A percentile compares a stretch with the other conserved stretches of the same genome.
These are phyloP conservation scores for Blastocystis sp. DNA, from an alignment of 352 stramenopile genomes.

Conservation along the genomic window DNA sequence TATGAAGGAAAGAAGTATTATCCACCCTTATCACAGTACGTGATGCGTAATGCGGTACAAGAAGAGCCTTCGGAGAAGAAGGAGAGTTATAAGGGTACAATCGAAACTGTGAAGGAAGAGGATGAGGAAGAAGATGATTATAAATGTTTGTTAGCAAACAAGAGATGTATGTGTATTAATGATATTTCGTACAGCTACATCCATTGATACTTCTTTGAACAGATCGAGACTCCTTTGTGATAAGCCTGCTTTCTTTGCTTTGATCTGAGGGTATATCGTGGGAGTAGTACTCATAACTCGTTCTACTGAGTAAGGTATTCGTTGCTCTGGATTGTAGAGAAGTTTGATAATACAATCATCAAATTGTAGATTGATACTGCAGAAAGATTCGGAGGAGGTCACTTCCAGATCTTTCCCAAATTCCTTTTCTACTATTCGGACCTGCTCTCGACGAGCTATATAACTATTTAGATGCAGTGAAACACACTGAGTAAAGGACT, in stretches of 20 bases:
- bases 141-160: background rate
- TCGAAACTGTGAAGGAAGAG: conserved; percentile 57
- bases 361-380: background rate
- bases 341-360: background rate
- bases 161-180: background rate
- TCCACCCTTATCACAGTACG: conserved; percentile 7
- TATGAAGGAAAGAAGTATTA: conserved; percentile 67
- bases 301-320: background rate
- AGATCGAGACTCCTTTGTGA: background rate
- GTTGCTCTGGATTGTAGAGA: background rate
- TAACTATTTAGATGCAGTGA: conserved; percentile 51
- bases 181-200: background rate
- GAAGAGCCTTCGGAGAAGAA: background rate
- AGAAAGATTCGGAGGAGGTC: background rate
- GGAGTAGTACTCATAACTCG: background rate
- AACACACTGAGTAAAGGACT: conserved; percentile 55
- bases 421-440: background rate
- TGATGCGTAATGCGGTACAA: background rate
- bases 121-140: conserved; percentile 52
- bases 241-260: background rate
- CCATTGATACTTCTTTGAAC: background rate
- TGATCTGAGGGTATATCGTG: background rate
- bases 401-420: background rate
- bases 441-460: conserved; percentile 34
- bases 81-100: conserved; percentile 41